Evolutionary conservation across 2,329 filamentous ascomycete species (phyloP), one percentile per base, ranked within the genome.

Genomic region (Phoma sp.): DNA sequence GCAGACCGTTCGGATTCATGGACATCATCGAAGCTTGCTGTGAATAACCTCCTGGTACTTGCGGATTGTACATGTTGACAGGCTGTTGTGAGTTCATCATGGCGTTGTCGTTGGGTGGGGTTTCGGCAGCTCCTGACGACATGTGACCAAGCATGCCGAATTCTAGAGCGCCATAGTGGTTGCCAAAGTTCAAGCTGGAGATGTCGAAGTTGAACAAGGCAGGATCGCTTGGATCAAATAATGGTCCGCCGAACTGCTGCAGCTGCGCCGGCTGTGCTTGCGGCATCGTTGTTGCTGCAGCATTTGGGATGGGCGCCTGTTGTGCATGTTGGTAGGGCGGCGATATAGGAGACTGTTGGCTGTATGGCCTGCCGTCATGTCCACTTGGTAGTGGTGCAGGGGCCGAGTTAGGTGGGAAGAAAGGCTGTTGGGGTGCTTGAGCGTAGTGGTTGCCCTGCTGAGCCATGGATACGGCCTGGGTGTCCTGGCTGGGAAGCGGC

Each of bases 111-210:
- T 86, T 86, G 5, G 89, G 85, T 6, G 89, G 87, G 14, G 87
- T 90, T 64, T 95, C 91, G n/a, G 87, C 89, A 12, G 91, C 89
- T 12, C 90, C 90, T n/a, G 90, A 92, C 55, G 91, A 92, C 90
- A 99, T 96, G 73, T 98, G 93, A 23, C 92, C 92, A 0, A 99
- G 84, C 85, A 98, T 97, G 47, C 92, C 90, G 73, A 98, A 97
- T 74, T 98, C 95, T 74, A 96, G 83, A 15, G 93, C 93, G 56
- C 93, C 93, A 71, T 98, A 99, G 61, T 96, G 92, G 71, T 95
- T 98, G 50, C 92, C 93, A 74, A 98, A 99, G 73, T 95, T 95
- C 72, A 97, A 84, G 54, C 92, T 92, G 49, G 96, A 92, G 10
- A 97, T 85, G 73, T 98, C 93, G 74, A 98, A 96, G 73, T 97